Evolutionary conservation across 805 yeast genomes (phyloP).

Genomic region (Kluyveromyces starmeri): DNA sequence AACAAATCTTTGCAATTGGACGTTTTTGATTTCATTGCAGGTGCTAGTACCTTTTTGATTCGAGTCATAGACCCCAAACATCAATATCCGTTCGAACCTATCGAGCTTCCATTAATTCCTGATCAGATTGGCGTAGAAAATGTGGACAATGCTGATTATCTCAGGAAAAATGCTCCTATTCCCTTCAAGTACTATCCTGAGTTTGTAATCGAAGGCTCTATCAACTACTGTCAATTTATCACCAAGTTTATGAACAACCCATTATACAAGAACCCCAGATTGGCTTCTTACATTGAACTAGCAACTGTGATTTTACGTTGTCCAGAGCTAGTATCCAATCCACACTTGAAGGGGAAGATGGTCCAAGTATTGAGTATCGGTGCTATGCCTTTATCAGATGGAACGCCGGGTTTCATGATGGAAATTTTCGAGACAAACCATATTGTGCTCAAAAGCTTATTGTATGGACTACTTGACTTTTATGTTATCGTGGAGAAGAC

Average conservation of each 20-base stretch:
- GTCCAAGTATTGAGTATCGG: slow-evolving; percentile 78
- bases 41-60: slow-evolving; percentile 63
- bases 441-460: slow-evolving; percentile 52
- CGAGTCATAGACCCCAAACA: slow-evolving; percentile 68
- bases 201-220: slow-evolving; percentile 70
- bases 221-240: slow-evolving; percentile 60
- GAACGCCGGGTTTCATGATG: slow-evolving; percentile 65
- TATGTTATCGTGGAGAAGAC: slow-evolving; percentile 95
- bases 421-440: slow-evolving; percentile 55
- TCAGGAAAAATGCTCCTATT: slow-evolving; percentile 54
- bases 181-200: slow-evolving; percentile 87
- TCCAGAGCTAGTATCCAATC: slow-evolving; percentile 80
- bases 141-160: slow-evolving; percentile 65
- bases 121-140: slow-evolving; percentile 54
- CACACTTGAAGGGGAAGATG: slow-evolving; percentile 80
- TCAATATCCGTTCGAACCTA: slow-evolving; percentile 42
- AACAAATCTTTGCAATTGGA: slow-evolving; percentile 52
- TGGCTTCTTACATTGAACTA: slow-evolving; percentile 57
- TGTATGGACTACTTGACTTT: slow-evolving; percentile 79
- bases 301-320: slow-evolving; percentile 69
- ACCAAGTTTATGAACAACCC: slow-evolving; percentile 49
- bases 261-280: slow-evolving; percentile 43
- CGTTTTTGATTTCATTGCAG: slow-evolving; percentile 68
- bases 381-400: slow-evolving; percentile 45
- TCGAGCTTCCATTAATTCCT: slow-evolving; percentile 51